Base-by-base conservation (phyloP, 371 early-diverging fungal species). In the Mucor velutinosus region DNA sequence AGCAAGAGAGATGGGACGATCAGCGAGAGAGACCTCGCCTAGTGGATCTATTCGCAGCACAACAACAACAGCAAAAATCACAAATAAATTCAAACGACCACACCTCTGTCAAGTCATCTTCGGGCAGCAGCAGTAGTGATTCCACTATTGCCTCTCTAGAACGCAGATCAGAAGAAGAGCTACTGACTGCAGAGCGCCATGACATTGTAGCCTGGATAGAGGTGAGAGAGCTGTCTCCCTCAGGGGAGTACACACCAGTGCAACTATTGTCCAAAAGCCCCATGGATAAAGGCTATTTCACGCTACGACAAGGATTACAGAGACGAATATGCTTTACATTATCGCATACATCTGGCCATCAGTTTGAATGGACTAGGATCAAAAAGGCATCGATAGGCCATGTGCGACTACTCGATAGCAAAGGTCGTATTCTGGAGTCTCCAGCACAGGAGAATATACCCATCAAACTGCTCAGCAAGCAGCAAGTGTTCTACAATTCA, bases 221-320 rank as follows among this genome's bases (percentile, higher is more conserved):
- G 60, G 75, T 92, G 17, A 78, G 87, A 39, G 94, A 93, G 60
- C 70, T 90, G n/a, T 83, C 83, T 8, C 72, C 87, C 2, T 81
- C 87, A 30, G 95, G 95, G 3, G 86, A 89, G 10, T 95, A 94
- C 76, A 83, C 82, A 41, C 86, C 87, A 4, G 93, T 91, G 0
- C 89, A 90, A 10, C 86, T 93, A 0, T 82, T 82, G 19, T 75
- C 91, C 0, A 78, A 79, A 59, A 71, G 78, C 1, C 63, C 81
- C 1, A 67, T 85, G 53, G 89, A 89, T 37, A 73, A 86, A 7
- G 92, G 93, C 4, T 85, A 87, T 4, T 94, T 95, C 71, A 72
- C 87, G 23, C 73, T 95, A 37, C 85, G 91, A 29, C 97, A 96
- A 74, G 97, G 97, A 3, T 68, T 95, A 30, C 95, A 95, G 72